phyloP scores from a whole-genome alignment of 208 protist genomes.

The Naegleria fowleri region DNA sequence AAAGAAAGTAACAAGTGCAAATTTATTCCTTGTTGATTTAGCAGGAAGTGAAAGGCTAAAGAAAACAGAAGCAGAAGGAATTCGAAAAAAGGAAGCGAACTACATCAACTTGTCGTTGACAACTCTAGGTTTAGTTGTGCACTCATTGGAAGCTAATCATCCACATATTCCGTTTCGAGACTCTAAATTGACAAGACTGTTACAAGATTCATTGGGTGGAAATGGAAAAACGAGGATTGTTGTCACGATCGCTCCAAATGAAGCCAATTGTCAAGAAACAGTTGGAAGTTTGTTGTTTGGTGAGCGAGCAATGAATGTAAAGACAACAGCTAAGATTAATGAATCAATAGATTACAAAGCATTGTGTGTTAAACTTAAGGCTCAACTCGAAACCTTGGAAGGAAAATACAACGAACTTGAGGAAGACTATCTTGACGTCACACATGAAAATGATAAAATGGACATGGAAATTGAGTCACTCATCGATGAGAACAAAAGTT shows the following conservation, averaged over 20 bases:
- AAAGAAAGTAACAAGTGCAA: constrained; percentile 26
- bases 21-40: constrained; percentile 43
- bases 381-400: constrained; percentile 71
- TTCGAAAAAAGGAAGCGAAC: constrained; percentile 39
- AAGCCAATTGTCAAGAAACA: constrained; percentile 33
- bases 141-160: constrained; percentile 16
- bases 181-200: constrained; percentile 44
- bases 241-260: constrained; percentile 33
- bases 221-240: constrained; percentile 43
- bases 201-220: constrained; percentile 50
- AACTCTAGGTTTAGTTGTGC: constrained; percentile 55
- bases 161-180: constrained; percentile 40
- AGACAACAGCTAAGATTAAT: constrained; percentile 5
- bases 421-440: constrained; percentile 41
- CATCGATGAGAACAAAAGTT: not conserved
- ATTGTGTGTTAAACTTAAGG: constrained; percentile 34
- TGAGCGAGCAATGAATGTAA: constrained; percentile 27
- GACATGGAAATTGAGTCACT: not conserved
- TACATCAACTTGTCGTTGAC: constrained; percentile 50
- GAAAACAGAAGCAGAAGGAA: constrained; percentile 45
- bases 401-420: constrained; percentile 59
- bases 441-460: constrained; percentile 57
- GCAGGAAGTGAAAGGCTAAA: constrained; percentile 48
- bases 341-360: constrained; percentile 5
- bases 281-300: constrained; percentile 34